These are phyloP conservation scores for Pyrenophora tritici-repentis DNA, from an alignment of 2,329 filamentous ascomycete species.

Conservation along the genomic window DNA sequence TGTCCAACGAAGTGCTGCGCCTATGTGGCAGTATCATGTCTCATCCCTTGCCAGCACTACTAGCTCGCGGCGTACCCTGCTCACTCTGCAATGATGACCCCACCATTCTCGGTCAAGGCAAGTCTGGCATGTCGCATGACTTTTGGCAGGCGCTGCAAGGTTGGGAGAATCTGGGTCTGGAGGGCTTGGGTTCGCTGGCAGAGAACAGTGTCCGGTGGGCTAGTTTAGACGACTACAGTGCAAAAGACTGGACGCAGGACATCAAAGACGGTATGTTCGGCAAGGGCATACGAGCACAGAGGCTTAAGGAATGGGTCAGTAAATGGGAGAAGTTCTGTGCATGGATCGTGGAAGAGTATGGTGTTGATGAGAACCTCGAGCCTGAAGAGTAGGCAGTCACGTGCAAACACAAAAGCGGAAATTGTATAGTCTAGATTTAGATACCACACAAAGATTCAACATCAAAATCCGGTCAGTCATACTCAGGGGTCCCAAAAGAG, in stretches of 20 bases:
- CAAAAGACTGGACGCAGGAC: slow-evolving; percentile 72
- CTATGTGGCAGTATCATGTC: slow-evolving; percentile 76
- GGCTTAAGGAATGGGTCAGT: slow-evolving; percentile 76
- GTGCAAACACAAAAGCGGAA: not conserved
- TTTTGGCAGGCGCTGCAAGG: slow-evolving; percentile 94
- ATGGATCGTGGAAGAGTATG: slow-evolving; percentile 82
- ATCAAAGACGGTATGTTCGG: slow-evolving; percentile 77
- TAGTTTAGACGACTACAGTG: slow-evolving; percentile 78
- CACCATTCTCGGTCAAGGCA: slow-evolving; percentile 82
- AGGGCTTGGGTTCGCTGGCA: slow-evolving; percentile 81
- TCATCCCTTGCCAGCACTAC: slow-evolving; percentile 80
- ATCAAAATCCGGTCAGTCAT: not conserved
- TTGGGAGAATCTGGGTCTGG: slow-evolving; percentile 88
- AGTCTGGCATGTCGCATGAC: slow-evolving; percentile 83
- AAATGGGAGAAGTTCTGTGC: slow-evolving; percentile 90
- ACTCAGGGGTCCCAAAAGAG: too few species aligned
- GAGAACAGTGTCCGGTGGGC: slow-evolving; percentile 94
- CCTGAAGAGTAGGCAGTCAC: slow-evolving; percentile 44
- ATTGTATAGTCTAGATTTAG: not conserved
- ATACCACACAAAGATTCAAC: not conserved
- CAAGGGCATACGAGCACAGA: slow-evolving; percentile 69
- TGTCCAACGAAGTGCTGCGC: slow-evolving; percentile 85
- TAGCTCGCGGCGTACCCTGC: slow-evolving; percentile 83
- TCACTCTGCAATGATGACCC: slow-evolving; percentile 90
- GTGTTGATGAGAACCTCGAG: slow-evolving; percentile 55